Evolutionary conservation across 75 land plant species (phyloP), one percentile per base, ranked within the genome.

Genomic region (Sequoiadendron giganteum): DNA sequence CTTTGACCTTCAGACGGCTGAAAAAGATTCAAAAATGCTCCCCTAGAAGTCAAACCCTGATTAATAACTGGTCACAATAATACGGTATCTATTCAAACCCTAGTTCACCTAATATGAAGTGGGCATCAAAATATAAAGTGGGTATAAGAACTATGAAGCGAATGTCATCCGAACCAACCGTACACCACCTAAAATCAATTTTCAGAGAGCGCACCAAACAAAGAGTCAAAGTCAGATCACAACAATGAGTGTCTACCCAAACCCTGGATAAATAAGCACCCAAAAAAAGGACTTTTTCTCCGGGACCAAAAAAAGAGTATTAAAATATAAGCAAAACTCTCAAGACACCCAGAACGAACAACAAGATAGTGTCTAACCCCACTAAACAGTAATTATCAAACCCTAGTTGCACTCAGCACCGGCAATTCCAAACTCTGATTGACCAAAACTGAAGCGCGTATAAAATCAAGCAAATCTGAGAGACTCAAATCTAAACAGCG

Each of bases 1-100:
- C 84, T 82, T 47, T 82, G 48, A 82, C n/a, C 84, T 82, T 82
- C 52, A 10, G 43, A 82, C 52, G 32, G 39, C 70, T 25, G 77
- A 30, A 32, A 34, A 30, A 32, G 14, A 34, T 10, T 32, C 77
- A 34, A 75, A n/a, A 75, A 10, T 14, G 4, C 15, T 14, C 77
- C 15, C 77, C 38, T n/a, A 49, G 6, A 82, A 43, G 84, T 82
- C 84, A 82, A 82, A 82, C 52, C 84, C 34, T 82, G 49, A 82
- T 11, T 82, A 11, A 42, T 25, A n/a, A 82, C 32, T 19, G 43
- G 42, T 80, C 19, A 18, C 40, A 4, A 42, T 9, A 80, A 1
- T 19, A 19, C 47, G 43, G 43, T 28, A n/a, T 45, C 48, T 45
- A n/a, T 39, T 15, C 52, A 82, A 82, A 39, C 8, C 10, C 3